Evolutionary conservation across 169 alveolate species (phyloP), one percentile per base, ranked within the genome.

Genomic region (Perkinsus olseni): DNA sequence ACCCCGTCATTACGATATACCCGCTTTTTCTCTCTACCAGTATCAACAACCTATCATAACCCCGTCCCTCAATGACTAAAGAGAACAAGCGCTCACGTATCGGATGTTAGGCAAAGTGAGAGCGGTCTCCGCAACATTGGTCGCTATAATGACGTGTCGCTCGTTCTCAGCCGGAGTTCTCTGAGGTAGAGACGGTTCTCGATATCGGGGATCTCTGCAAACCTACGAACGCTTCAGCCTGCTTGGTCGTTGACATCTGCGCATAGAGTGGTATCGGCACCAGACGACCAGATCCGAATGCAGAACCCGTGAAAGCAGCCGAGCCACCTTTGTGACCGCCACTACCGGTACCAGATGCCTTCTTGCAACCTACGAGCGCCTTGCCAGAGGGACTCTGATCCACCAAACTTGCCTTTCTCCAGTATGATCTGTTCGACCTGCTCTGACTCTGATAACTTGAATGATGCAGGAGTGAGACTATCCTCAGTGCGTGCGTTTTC

Each of bases 71-170:
- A 4, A 48, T 28, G 34, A 28, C 82, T 28, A 24, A n/a, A n/a
- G n/a, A n/a, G n/a, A n/a, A 4, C 82, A 28, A 13, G 82, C 28
- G 17, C 90, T 0, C 13, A 40, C 94, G 62, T 93, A 96, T 96
- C 99, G 96, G 50, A 98, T 96, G 93, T 99, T 99, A 36, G 99
- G 99, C 62, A 99, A 97, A 24, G 99, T 99, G 38, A 99, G 95
- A 17, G 99, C 98, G 31, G 99, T 99, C 96, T 99, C 99, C 28
- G 99, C 99, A 3, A 99, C 99, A 93, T 99, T 99, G 38, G 99
- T 99, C n/a, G 99, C 97, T 45, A 99, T 97, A 51, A 99, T 98
- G 39, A 99, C 98, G 82, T 98, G 94, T 31, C 99, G 96, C 95
- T 98, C 98, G 94, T 96, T 96, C 17, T 97, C 98, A 38, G 95